These are phyloP conservation scores for Talaromyces islandicus DNA, from an alignment of 2,329 filamentous ascomycete species.

Conservation along the genomic window DNA sequence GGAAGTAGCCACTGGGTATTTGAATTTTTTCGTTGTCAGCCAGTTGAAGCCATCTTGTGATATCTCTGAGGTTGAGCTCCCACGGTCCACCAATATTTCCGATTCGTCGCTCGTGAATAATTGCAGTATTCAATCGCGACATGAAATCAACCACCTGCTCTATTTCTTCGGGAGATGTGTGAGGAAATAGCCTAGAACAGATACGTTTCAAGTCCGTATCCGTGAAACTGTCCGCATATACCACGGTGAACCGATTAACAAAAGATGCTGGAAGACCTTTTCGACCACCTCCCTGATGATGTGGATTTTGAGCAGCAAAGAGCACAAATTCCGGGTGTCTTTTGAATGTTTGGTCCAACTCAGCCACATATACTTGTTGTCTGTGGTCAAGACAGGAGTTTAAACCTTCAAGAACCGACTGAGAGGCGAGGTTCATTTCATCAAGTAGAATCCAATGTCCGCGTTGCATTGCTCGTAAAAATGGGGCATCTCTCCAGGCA, in stretches of 20 bases:
- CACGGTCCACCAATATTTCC: constrained; percentile 66
- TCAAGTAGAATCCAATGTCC: constrained; percentile 96
- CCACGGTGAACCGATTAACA: constrained; percentile 95
- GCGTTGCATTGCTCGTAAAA: constrained; percentile 91
- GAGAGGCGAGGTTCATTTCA: constrained; percentile 97
- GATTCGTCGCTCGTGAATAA: constrained; percentile 52
- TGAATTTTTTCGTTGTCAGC: constrained; percentile 56
- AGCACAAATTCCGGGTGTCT: constrained; percentile 86
- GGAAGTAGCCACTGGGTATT: constrained; percentile 64
- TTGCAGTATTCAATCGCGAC: constrained; percentile 67
- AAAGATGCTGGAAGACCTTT: constrained; percentile 94
- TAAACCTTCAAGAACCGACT: constrained; percentile 90
- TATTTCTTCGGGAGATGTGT: constrained; percentile 54
- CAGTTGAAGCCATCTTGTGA: constrained; percentile 78
- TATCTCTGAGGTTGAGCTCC: constrained; percentile 93
- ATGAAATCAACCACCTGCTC: constrained; percentile 71
- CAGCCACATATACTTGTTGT: constrained; percentile 90
- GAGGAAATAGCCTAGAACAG: constrained; percentile 69
- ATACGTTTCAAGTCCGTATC: constrained; percentile 76
- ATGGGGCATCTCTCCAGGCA: constrained; percentile 91
- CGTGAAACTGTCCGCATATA: constrained; percentile 88
- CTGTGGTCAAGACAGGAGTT: constrained; percentile 96
- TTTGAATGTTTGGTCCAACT: constrained; percentile 89
- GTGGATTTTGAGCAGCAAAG: constrained; percentile 95
- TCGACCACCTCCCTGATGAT: constrained; percentile 91